These are phyloP conservation scores for Lentinula sp. DNA, from an alignment of 768 basidiomycete genomes.

Conservation along the genomic window DNA sequence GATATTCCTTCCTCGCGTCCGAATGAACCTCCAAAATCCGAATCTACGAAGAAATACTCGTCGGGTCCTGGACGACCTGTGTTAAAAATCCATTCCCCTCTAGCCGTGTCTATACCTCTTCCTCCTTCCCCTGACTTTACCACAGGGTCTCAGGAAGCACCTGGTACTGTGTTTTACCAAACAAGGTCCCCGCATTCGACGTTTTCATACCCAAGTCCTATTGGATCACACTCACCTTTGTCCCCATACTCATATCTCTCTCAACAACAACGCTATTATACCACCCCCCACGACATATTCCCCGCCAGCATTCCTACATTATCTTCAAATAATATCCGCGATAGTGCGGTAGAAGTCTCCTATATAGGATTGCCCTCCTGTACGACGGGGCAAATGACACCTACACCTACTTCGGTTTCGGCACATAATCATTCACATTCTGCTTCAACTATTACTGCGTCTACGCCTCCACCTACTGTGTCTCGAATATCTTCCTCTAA, in stretches of 20 bases:
- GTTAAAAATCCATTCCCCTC: slow-evolving; percentile 18
- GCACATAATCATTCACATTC: slow-evolving; percentile 47
- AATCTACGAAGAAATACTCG: slow-evolving; percentile 35
- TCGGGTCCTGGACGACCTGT: slow-evolving; percentile 40
- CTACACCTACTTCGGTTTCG: slow-evolving; percentile 25
- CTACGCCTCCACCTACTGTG: slow-evolving; percentile 27
- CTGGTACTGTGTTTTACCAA: slow-evolving; percentile 66
- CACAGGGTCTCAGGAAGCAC: slow-evolving; percentile 30
- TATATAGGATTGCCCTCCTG: slow-evolving; percentile 17
- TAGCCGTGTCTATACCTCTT: slow-evolving; percentile 33
- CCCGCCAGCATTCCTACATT: slow-evolving; percentile 34
- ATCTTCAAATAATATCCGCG: slow-evolving; percentile 25
- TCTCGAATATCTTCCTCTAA: slow-evolving; percentile 5
- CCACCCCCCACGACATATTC: slow-evolving; percentile 36
- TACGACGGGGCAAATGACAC: slow-evolving; percentile 31
- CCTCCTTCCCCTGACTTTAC: slow-evolving; percentile 46
- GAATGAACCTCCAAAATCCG: slow-evolving; percentile 20
- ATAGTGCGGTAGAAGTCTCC: slow-evolving; percentile 11
- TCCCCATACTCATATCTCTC: not conserved
- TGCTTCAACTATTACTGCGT: slow-evolving; percentile 40
- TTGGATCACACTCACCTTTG: slow-evolving; percentile 11
- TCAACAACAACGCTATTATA: slow-evolving; percentile 22
- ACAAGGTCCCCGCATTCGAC: slow-evolving; percentile 42
- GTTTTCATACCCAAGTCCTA: slow-evolving; percentile 37
- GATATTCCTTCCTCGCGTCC: slow-evolving; percentile 13